Conservation (phyloP, 331 rosid genomes). For the Stylosanthes scabra region DNA sequence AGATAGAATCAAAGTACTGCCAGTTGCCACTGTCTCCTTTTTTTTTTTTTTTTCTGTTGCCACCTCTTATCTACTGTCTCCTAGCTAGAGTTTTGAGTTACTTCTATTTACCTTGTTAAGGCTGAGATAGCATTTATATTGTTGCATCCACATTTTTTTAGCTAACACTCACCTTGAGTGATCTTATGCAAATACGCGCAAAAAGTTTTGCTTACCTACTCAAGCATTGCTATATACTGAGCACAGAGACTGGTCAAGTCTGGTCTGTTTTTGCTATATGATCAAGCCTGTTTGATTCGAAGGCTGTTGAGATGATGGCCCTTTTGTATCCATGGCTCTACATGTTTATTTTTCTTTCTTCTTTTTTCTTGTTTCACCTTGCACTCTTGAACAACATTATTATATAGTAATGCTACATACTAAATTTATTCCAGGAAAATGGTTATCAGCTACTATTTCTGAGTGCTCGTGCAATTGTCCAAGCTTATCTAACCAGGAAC, state of each 20-base stretch:
- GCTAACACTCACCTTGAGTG: neutral
- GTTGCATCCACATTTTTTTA: neutral
- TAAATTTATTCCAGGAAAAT: constrained; percentile 70
- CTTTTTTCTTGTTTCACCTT: neutral
- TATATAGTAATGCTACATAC: neutral
- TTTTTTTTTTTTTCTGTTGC: constrained; percentile 6
- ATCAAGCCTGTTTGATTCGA: constrained; percentile 21
- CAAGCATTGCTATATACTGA: constrained; percentile 1
- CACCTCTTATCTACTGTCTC: neutral
- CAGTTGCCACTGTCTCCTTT: constrained; percentile 21
- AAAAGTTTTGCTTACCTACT: constrained; percentile 1
- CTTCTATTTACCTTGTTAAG: constrained; percentile 26
- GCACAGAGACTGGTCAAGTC: constrained; percentile 26
- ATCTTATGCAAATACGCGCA: neutral
- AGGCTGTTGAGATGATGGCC: neutral
- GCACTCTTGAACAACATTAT: neutral
- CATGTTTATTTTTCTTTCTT: neutral
- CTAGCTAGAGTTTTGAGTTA: constrained; percentile 9
- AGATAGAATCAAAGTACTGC: constrained; percentile 7
- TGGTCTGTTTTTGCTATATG: constrained; percentile 16
- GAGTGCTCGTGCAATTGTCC: constrained; percentile 98
- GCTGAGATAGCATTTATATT: constrained; percentile 22
- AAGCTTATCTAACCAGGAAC: constrained; percentile 94
- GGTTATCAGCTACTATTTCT: constrained; percentile 96
- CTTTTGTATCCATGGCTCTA: neutral